A percentile compares a stretch with the other conserved stretches of the same genome.
These are phyloP conservation scores for Entomophthora muscae DNA, from an alignment of 371 early-diverging fungal genomes.

Conservation along the genomic window DNA sequence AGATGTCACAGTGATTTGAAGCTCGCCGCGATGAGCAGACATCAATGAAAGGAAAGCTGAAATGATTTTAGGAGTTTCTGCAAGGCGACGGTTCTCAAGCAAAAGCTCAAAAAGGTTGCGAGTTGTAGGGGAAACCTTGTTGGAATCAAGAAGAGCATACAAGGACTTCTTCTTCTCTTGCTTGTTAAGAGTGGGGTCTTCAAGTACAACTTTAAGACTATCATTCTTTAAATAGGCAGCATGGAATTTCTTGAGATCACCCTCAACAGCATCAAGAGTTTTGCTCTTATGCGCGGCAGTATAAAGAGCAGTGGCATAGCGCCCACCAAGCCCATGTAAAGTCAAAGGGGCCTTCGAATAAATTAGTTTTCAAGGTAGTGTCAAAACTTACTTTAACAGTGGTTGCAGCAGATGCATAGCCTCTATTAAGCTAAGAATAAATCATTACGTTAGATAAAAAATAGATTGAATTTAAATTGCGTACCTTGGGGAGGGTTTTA, in stretches of 20 bases:
- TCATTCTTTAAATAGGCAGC: slow-evolving; percentile 50
- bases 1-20: slow-evolving; percentile 75
- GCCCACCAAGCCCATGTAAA: slow-evolving; percentile 87
- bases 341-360: slow-evolving; percentile 51
- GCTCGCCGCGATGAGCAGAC: slow-evolving; percentile 83
- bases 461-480: background rate
- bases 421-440: slow-evolving; percentile 26
- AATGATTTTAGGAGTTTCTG: slow-evolving; percentile 66
- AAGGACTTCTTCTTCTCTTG: slow-evolving; percentile 59
- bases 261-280: slow-evolving; percentile 66
- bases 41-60: slow-evolving; percentile 62
- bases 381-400: slow-evolving; percentile 23
- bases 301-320: slow-evolving; percentile 94
- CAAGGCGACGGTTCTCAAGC: slow-evolving; percentile 86
- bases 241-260: slow-evolving; percentile 56
- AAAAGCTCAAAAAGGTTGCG: slow-evolving; percentile 77
- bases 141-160: slow-evolving; percentile 31
- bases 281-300: slow-evolving; percentile 79
- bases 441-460: background rate
- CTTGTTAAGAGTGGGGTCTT: slow-evolving; percentile 74
- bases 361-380: background rate
- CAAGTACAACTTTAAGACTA: slow-evolving; percentile 49
- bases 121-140: slow-evolving; percentile 61
- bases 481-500: background rate
- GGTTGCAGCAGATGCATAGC: slow-evolving; percentile 29